Evolutionary conservation across 345 rosid species (phyloP), one percentile per base, ranked within the genome.

Genomic region (Aethionema arabicum): DNA sequence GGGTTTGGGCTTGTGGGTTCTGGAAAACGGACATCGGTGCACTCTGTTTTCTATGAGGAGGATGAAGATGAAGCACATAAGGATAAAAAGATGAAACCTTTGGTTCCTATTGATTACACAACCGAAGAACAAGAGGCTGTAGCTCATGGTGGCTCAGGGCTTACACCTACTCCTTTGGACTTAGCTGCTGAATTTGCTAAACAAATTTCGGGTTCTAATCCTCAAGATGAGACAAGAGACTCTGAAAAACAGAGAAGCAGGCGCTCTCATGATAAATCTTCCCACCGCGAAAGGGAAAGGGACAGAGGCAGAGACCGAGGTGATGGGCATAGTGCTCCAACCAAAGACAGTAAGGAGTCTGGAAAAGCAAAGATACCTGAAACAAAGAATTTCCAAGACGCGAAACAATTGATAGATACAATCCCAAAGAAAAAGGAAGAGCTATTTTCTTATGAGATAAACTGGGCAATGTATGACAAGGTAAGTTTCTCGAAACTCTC

Each of bases 381-480:
- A 68, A 90, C 79, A 60, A 87, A 82, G 83, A 91, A 91, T 70
- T 83, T 93, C 70, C 63, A 85, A 78, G 92, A 93, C 78, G 97
- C 97, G 4, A 93, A 93, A 68, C 99, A 93, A 66, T 66, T 93
- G 82, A 93, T 93, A 55, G 99, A 93, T 81, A 90, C 87, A 85
- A 93, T 90, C 68, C 99, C 99, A 10, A 87, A 87, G 78, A 93
- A 95, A 16, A 93, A 93, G 92, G 96, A 90, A 59, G 99, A 90
- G 72, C 72, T 90, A 58, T 93, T 93, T 70, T 83, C 90, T 0
- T 84, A 82, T 40, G 96, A 93, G 76, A 87, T 90, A 66, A 93
- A 93, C 72, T 93, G 97, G 99, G 70, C 81, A 38, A 80, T 84
- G 61, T 90, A 84, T 70, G 97, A 93, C 76, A 70, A 85, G 91